Evolutionary conservation across 352 stramenopile species (phyloP), one percentile per base, ranked within the genome.

Genomic region (Thalassiosira allenii): DNA sequence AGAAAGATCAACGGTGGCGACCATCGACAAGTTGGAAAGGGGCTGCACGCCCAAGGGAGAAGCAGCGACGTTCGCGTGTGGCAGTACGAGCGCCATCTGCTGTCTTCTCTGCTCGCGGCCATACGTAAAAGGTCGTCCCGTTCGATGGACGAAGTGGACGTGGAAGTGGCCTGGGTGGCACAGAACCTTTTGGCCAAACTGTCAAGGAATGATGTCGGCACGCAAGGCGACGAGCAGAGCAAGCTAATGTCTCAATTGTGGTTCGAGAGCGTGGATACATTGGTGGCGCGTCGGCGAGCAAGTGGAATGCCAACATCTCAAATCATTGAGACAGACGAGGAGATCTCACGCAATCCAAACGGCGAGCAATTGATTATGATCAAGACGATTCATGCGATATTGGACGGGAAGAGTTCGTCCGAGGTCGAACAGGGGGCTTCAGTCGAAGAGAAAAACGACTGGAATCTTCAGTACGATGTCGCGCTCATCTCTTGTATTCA

Each of bases 151-250:
- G 53, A 71, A n/a, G 47, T 71, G 17, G 76, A 79, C 33, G 53
- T 72, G 8, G 76, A 84, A 56, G 72, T 79, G 27, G 44, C 68
- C 32, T 84, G 54, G 59, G 37, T 51, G 4, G n/a, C 30, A 76
- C 6, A 59, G 32, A 68, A 51, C 49, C 20, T 68, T 37, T 43
- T 29, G 25, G 6, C 14, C 25, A 52, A 52, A 54, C 27, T 33
- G 0, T 58, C 17, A 20, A 33, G 17, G 14, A 12, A 33, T 27
- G 22, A 22, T 67, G n/a, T n/a, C n/a, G n/a, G n/a, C n/a, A n/a
- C n/a, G n/a, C n/a, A n/a, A n/a, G n/a, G n/a, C n/a, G 32, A 66
- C 12, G 22, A n/a, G 27, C 23, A 22, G 30, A 32, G 25, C 6
- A 23, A 32, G 57, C 17, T 12, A 66, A 9, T 54, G 44, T 49